These are phyloP conservation scores for Candida golubevii DNA, from an alignment of 805 yeast species.

Conservation along the genomic window DNA sequence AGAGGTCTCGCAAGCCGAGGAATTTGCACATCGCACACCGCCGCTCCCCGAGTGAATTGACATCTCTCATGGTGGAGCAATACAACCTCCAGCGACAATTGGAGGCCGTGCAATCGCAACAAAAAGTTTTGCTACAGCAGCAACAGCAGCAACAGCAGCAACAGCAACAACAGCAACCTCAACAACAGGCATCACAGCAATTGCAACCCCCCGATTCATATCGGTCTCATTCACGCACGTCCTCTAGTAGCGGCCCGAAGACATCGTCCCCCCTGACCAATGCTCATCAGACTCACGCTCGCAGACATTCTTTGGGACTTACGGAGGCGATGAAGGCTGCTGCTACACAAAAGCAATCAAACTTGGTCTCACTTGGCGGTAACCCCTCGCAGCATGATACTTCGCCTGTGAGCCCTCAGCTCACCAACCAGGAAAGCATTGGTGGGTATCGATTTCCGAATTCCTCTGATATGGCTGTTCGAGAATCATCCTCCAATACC, in stretches of 20 bases:
- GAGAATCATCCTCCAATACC: conserved; percentile 26
- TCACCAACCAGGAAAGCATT: conserved; percentile 11
- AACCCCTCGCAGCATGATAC: conserved; percentile 4
- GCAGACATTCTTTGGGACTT: conserved; percentile 90
- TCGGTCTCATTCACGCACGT: conserved; percentile 34
- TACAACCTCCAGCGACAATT: conserved; percentile 85
- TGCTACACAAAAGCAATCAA: conserved; percentile 68
- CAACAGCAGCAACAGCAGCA: conserved; percentile 37
- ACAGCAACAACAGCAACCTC: conserved; percentile 57
- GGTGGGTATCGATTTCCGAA: conserved; percentile 57
- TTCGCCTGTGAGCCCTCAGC: conserved; percentile 16
- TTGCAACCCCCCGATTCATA: conserved; percentile 21
- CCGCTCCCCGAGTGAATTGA: conserved; percentile 91
- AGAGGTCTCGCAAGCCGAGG: conserved; percentile 25
- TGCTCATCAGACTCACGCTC: conserved; percentile 61
- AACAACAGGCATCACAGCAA: conserved; percentile 8
- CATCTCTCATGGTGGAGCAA: conserved; percentile 88
- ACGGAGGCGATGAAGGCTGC: conserved; percentile 95
- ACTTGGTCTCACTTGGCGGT: conserved; percentile 27
- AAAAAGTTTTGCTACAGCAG: conserved; percentile 79
- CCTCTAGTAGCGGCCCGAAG: conserved; percentile 27
- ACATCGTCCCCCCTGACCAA: conserved; percentile 21
- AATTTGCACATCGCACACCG: conserved; percentile 90
- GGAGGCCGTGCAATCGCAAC: conserved; percentile 88
- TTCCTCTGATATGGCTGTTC: conserved; percentile 22